These are phyloP conservation scores for Acanthamoeba castellanii DNA, from an alignment of 208 protist genomes.

Conservation along the genomic window DNA sequence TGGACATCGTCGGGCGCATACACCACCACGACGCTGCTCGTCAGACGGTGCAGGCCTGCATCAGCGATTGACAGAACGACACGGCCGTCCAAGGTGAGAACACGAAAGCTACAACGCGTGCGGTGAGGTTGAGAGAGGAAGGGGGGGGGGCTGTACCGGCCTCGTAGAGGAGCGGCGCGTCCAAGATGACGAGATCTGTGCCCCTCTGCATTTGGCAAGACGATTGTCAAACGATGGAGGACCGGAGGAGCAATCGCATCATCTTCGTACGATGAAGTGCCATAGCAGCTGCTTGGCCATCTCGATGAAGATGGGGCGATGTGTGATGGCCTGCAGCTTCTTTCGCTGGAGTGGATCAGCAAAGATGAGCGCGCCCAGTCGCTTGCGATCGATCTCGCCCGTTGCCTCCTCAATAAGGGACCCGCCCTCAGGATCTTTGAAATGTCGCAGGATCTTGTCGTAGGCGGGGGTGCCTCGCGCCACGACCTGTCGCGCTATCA, in stretches of 20 bases:
- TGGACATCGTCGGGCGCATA: constrained; percentile 49
- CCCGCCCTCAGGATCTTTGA: background rate
- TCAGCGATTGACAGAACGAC: background rate
- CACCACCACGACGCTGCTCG: constrained; percentile 26
- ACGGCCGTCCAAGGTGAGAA: background rate
- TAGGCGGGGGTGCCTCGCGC: background rate
- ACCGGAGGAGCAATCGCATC: background rate
- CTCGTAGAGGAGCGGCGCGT: constrained; percentile 58
- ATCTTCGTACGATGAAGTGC: constrained; percentile 10
- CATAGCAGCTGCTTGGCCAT: constrained; percentile 17
- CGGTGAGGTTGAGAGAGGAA: too few relatives aligned
- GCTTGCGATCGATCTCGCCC: constrained; percentile 29
- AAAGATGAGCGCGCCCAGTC: constrained; percentile 28
- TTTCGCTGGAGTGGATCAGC: background rate
- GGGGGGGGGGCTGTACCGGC: too few relatives aligned
- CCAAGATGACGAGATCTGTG: constrained; percentile 20
- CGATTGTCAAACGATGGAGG: background rate
- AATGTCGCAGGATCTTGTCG: background rate
- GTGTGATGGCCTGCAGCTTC: constrained; percentile 10
- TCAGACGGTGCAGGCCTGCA: constrained; percentile 3
- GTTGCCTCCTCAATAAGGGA: background rate
- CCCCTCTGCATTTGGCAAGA: background rate
- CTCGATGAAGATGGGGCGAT: background rate
- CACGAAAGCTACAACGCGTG: background rate
- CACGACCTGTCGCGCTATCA: constrained; percentile 16